These are phyloP conservation scores for Diaporthe caulivora DNA, from an alignment of 2,329 filamentous ascomycete genomes.

Conservation along the genomic window DNA sequence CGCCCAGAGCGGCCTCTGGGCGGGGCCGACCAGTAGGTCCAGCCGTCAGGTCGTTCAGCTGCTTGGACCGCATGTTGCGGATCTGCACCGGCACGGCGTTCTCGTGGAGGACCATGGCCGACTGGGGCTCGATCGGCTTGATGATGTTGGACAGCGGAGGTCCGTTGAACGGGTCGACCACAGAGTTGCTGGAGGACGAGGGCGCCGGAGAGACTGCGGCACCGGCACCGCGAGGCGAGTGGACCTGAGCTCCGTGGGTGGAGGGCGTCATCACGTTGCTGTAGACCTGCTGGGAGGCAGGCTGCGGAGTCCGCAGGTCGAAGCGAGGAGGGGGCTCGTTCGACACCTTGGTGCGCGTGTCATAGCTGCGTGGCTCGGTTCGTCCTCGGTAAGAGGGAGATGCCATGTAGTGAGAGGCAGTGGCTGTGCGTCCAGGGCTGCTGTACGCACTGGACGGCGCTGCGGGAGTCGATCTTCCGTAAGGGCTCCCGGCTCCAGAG, in stretches of 20 bases:
- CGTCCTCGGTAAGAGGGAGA: conserved; percentile 37
- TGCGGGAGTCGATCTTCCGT: not conserved
- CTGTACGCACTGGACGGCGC: not conserved
- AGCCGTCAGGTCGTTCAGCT: conserved; percentile 53
- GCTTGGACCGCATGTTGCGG: conserved; percentile 50
- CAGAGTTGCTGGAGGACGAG: conserved; percentile 2
- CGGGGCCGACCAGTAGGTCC: conserved; percentile 51
- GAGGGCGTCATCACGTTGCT: conserved; percentile 10
- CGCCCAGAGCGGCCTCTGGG: conserved; percentile 51
- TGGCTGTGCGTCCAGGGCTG: not conserved
- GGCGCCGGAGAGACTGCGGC: not conserved
- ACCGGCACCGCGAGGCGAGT: not conserved
- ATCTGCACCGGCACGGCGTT: conserved; percentile 41
- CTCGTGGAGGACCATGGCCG: conserved; percentile 22
- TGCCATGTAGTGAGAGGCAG: not conserved
- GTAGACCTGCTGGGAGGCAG: conserved; percentile 21
- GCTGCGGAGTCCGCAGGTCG: conserved; percentile 41
- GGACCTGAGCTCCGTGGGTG: not conserved
- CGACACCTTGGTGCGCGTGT: conserved; percentile 49
- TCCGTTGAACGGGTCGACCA: conserved; percentile 36
- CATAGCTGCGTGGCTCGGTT: conserved; percentile 58
- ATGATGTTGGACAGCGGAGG: conserved; percentile 30
- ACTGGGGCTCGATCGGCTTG: conserved; percentile 35
- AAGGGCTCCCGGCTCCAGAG: not conserved
- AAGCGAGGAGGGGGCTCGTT: conserved; percentile 55